A percentile compares a stretch with the other conserved stretches of the same genome.
Evolutionary conservation across 345 rosid genomes (phyloP).

Genomic region (Eucalyptus leucophloia): DNA sequence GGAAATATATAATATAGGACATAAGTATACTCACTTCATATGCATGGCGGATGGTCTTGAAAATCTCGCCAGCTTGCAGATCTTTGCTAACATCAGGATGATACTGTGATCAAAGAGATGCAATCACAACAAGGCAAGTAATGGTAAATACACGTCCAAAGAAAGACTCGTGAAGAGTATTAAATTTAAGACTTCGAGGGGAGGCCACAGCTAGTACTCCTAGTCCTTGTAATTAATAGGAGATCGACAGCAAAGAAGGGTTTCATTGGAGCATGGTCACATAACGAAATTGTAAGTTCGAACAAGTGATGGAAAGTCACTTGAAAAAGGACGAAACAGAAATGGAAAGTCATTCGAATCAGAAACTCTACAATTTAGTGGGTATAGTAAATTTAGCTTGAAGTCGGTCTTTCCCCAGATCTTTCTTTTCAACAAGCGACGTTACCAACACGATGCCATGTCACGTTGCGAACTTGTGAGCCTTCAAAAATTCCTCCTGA

Average conservation of each 20-base stretch:
- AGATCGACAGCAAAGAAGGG: background rate
- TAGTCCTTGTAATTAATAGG: background rate
- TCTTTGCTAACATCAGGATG: constrained; percentile 93
- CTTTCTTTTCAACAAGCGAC: background rate
- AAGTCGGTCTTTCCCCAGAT: background rate
- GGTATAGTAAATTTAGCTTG: background rate
- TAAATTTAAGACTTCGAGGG: background rate
- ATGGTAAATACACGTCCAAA: background rate
- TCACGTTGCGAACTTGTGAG: background rate
- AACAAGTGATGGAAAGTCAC: background rate
- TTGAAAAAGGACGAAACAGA: background rate
- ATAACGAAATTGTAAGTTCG: background rate
- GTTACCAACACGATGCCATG: background rate
- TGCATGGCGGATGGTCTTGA: constrained; percentile 64
- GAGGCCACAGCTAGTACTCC: background rate
- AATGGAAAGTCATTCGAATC: background rate
- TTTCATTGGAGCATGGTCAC: background rate
- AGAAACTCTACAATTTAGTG: background rate
- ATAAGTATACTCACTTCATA: constrained; percentile 51
- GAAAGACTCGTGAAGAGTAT: background rate
- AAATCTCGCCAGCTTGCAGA: constrained; percentile 47
- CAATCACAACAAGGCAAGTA: background rate
- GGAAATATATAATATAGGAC: background rate
- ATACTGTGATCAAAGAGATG: constrained; percentile 29
- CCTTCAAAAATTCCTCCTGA: background rate